A percentile compares a stretch with the other conserved stretches of the same genome.
Conservation (phyloP, 768 basidiomycete species). For the Podaxis pistillaris region DNA sequence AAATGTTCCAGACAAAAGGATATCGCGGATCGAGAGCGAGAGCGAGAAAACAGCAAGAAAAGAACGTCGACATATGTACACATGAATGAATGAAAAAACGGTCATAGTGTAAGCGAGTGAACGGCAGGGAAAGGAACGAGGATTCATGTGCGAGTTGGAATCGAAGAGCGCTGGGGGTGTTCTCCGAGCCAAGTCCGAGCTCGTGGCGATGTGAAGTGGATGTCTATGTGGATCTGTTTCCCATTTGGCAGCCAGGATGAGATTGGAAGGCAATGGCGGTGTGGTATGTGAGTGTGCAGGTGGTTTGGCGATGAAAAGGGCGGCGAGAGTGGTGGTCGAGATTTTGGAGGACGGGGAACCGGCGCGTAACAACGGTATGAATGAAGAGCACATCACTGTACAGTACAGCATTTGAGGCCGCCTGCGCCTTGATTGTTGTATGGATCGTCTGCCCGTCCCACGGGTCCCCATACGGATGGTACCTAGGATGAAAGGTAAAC, state of each 20-base stretch:
- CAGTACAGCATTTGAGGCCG: conserved; percentile 49
- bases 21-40: conserved; percentile 2
- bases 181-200: not conserved
- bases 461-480: conserved; percentile 95
- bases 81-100: conserved; percentile 10
- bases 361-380: not conserved
- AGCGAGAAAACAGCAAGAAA: conserved; percentile 11
- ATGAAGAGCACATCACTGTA: conserved; percentile 44
- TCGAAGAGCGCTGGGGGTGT: conserved; percentile 2
- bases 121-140: not conserved
- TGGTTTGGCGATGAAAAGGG: not conserved
- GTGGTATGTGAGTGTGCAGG: not conserved
- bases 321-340: not conserved
- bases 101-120: conserved; percentile 4
- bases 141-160: not conserved
- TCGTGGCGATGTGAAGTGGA: not conserved
- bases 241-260: not conserved
- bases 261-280: not conserved
- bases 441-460: conserved; percentile 90
- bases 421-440: conserved; percentile 69
- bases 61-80: conserved; percentile 19
- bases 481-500: conserved; percentile 48
- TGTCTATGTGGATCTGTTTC: conserved; percentile 11
- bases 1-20: conserved; percentile 17
- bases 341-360: not conserved